Evolutionary conservation across 2,329 filamentous ascomycete genomes (phyloP).

Genomic region (Xylariales sp.): DNA sequence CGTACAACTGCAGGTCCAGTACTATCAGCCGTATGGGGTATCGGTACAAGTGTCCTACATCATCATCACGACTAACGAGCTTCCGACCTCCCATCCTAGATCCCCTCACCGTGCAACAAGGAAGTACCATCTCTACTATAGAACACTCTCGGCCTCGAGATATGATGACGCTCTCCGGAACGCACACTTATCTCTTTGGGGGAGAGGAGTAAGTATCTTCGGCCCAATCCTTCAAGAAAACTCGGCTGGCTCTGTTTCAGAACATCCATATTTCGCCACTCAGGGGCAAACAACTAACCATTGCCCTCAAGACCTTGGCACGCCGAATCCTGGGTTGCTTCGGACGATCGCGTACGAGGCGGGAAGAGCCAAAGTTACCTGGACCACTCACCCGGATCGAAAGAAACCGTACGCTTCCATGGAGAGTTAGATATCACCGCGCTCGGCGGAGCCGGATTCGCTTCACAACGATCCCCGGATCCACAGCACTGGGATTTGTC

Average conservation of each 20-base stretch:
- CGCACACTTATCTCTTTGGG: conserved; percentile 53
- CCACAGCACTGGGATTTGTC: conserved; percentile 72
- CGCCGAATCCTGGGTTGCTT: conserved; percentile 71
- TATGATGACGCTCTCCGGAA: conserved; percentile 27
- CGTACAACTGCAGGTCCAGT: neutral
- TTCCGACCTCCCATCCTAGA: neutral
- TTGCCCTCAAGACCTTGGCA: conserved; percentile 68
- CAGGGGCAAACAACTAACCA: conserved; percentile 17
- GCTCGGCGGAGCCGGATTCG: conserved; percentile 84
- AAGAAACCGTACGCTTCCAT: conserved; percentile 67
- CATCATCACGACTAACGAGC: neutral
- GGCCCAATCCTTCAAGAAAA: neutral
- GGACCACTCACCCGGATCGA: conserved; percentile 45
- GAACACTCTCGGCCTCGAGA: neutral
- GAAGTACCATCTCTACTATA: neutral
- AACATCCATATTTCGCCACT: neutral
- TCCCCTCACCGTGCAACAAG: neutral
- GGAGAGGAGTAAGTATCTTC: conserved; percentile 52
- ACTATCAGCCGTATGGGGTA: neutral
- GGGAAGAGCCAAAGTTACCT: conserved; percentile 71
- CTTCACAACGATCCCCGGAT: conserved; percentile 77
- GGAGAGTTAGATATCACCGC: conserved; percentile 79
- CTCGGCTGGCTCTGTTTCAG: neutral
- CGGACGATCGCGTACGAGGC: conserved; percentile 82
- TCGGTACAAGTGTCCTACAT: conserved; percentile 1